Evolutionary conservation across 768 basidiomycete genomes (phyloP).

Genomic region (Russula sp.): DNA sequence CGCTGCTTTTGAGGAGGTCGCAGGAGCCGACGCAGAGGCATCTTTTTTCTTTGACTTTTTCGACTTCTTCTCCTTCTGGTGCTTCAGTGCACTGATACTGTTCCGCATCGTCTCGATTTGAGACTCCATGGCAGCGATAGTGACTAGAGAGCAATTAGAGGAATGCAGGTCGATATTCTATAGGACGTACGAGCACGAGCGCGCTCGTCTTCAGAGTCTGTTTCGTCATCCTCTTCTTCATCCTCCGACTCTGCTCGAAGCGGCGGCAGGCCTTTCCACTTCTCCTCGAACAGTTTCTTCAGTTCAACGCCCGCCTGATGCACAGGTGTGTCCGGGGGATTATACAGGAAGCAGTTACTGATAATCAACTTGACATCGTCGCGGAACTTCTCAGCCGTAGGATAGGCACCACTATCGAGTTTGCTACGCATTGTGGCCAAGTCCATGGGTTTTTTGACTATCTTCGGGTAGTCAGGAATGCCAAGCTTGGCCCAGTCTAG

Average conservation of each 20-base stretch:
- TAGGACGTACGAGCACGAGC: constrained; percentile 46
- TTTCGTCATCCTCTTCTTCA: constrained; percentile 59
- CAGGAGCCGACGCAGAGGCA: constrained; percentile 39
- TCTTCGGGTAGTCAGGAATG: constrained; percentile 78
- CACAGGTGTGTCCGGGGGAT: constrained; percentile 82
- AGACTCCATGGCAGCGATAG: constrained; percentile 71
- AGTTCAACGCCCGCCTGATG: constrained; percentile 81
- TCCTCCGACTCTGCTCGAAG: constrained; percentile 47
- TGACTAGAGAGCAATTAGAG: constrained; percentile 39
- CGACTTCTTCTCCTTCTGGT: constrained; percentile 45
- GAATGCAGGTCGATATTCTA: constrained; percentile 15
- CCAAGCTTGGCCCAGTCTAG: constrained; percentile 73
- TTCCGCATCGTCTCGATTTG: constrained; percentile 75
- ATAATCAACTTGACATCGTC: constrained; percentile 94
- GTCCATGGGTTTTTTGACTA: constrained; percentile 96
- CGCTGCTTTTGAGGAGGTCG: constrained; percentile 57
- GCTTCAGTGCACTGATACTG: constrained; percentile 58
- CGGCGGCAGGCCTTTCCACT: constrained; percentile 76
- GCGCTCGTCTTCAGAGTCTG: constrained; percentile 62
- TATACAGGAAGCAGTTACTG: constrained; percentile 88
- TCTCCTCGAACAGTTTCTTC: constrained; percentile 86
- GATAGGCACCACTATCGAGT: constrained; percentile 71
- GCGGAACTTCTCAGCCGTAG: constrained; percentile 73
- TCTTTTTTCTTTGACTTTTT: constrained; percentile 71
- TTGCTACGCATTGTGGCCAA: constrained; percentile 82